Base-by-base conservation (phyloP, 495 filamentous ascomycete species). In the Neurospora sp. region DNA sequence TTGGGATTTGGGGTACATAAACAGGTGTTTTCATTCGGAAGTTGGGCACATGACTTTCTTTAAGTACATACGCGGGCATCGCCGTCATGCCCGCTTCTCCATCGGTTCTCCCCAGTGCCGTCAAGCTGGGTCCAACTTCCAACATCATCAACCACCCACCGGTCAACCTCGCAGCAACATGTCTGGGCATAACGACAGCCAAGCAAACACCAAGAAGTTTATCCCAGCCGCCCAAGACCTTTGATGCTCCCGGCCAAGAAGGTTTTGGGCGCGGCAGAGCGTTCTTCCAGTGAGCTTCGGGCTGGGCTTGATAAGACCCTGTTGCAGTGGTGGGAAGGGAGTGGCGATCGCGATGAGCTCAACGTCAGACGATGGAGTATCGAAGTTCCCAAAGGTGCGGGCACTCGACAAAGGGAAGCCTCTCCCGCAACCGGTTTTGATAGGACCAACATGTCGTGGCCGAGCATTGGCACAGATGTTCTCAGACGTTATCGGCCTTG, bases 131-230 rank as follows among this genome's bases (percentile, higher is more conserved):
- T 10, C 54, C 54, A 54, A 41, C 39, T 72, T 39, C 39, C 10
- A 27, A 20, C 69, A 73, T 74, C 18, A 70, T 69, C 66, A 70
- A 73, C 42, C 75, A 74, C 75, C 72, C 27, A 62, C 23, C 54
- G 12, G 27, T 35, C 54, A 62, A 62, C 12, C 54, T 66, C 54
- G 54, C 54, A 66, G 54, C 27, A 35, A 66, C 31, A 35, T 66
- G 54, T 66, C 54, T 66, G 54, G 54, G 54, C 54, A 66, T 66
- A 31, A 66, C 54, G 54, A 66, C 41, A 73, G 77, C 79, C 77
- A 80, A 80, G 79, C 74, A 48, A 69, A 72, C 38, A 72, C 79
- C 77, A 81, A 79, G 76, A 81, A 71, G 71, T 75, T 42, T 73
- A 78, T 79, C 74, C 79, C 70, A 73, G 75, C 46, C 18, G 38